Conservation (phyloP, 1,284 basidiomycete genomes). For the Vanrija sp. region DNA sequence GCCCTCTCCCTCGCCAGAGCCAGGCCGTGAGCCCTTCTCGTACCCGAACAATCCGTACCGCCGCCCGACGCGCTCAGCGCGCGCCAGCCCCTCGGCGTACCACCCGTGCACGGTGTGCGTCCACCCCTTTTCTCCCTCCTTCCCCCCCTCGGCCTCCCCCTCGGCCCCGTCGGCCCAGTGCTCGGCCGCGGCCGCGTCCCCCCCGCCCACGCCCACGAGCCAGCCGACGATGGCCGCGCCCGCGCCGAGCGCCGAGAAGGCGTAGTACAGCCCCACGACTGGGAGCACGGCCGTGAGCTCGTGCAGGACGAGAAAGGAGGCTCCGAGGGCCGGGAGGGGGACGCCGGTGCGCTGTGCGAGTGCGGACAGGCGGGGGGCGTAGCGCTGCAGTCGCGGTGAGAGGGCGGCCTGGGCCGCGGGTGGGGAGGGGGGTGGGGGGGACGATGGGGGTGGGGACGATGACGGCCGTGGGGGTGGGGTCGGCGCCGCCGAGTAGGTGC, state of each 20-base stretch:
- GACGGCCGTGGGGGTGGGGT: no score
- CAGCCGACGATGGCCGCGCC: slow-evolving; percentile 63
- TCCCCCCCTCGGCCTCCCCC: slow-evolving; percentile 6
- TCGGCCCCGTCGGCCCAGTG: slow-evolving; percentile 1
- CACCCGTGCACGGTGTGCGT: slow-evolving; percentile 53
- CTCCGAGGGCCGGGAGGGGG: slow-evolving; percentile 68
- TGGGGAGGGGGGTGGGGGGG: neutral
- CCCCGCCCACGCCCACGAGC: slow-evolving; percentile 16
- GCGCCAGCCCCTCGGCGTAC: slow-evolving; percentile 68
- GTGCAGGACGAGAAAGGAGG: slow-evolving; percentile 80
- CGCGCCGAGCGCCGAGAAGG: slow-evolving; percentile 63
- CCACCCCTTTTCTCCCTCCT: slow-evolving; percentile 46
- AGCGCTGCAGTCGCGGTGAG: slow-evolving; percentile 16
- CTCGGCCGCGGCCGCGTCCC: slow-evolving; percentile 3
- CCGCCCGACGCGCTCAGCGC: slow-evolving; percentile 67
- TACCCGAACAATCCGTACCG: slow-evolving; percentile 79
- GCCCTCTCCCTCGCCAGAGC: slow-evolving; percentile 12
- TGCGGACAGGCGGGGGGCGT: slow-evolving; percentile 26
- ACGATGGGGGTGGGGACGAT: neutral
- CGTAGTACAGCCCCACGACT: slow-evolving; percentile 69
- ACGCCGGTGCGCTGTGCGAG: slow-evolving; percentile 37
- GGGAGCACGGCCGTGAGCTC: slow-evolving; percentile 81
- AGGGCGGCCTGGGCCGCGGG: slow-evolving; percentile 3
- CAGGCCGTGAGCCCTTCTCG: slow-evolving; percentile 51
- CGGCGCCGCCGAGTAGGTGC: no score